These are phyloP conservation scores for Ampelocalamus luodianensis DNA, from an alignment of 176 grass and related monocot genomes.

Conservation along the genomic window DNA sequence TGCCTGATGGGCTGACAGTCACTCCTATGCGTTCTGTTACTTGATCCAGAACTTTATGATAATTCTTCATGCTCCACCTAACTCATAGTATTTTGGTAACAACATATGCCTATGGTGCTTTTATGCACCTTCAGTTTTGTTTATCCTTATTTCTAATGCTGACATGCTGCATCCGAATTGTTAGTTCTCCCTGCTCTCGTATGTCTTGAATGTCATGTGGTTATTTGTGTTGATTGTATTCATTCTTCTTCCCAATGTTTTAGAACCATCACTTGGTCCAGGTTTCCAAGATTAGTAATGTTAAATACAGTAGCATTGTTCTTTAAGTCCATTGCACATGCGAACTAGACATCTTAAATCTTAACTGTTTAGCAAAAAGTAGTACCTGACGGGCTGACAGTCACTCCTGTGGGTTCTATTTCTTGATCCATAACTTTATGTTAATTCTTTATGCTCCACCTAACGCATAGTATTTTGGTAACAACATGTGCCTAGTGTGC, in stretches of 20 bases:
- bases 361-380: background rate
- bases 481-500: too few species aligned
- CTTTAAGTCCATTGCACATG: slow-evolving; percentile 4
- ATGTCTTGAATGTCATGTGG: background rate
- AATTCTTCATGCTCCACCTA: background rate
- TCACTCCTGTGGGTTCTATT: background rate
- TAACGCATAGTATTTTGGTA: background rate
- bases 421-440: slow-evolving; percentile 2
- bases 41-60: slow-evolving; percentile 16
- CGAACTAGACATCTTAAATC: background rate
- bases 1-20: background rate
- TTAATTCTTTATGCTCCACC: background rate
- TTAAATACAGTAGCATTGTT: slow-evolving; percentile 16
- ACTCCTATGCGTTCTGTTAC: background rate
- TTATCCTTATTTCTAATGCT: background rate
- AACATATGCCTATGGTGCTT: background rate
- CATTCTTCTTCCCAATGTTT: background rate
- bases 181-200: background rate
- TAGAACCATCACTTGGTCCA: background rate
- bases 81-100: background rate
- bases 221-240: background rate
- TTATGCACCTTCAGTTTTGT: background rate
- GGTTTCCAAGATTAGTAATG: background rate
- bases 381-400: background rate
- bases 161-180: background rate